A percentile compares a stretch with the other conserved stretches of the same genome.
Conservation (phyloP, 805 yeast genomes). For the Candida fluviatilis region DNA sequence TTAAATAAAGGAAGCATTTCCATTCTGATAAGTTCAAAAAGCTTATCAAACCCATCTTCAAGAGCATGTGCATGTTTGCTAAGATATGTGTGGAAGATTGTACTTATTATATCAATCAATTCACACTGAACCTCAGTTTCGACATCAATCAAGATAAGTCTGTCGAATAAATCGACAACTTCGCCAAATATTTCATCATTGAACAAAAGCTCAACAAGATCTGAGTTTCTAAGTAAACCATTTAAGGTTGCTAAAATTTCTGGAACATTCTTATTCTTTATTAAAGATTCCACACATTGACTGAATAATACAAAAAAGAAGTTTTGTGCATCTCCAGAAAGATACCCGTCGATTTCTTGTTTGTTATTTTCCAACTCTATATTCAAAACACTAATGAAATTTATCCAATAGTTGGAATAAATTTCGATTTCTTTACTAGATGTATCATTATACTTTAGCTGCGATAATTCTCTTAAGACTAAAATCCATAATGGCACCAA, state of each 20-base stretch:
- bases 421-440: constrained; percentile 40
- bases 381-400: constrained; percentile 72
- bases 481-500: constrained; percentile 79
- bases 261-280: constrained; percentile 43
- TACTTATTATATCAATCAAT: constrained; percentile 33
- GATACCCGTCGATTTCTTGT: constrained; percentile 38
- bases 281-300: constrained; percentile 73
- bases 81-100: constrained; percentile 25
- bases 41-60: constrained; percentile 59
- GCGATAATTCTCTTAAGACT: constrained; percentile 69
- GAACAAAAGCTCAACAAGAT: constrained; percentile 57
- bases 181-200: constrained; percentile 70
- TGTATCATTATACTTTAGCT: constrained; percentile 50
- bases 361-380: constrained; percentile 53
- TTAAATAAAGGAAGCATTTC: constrained; percentile 59
- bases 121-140: constrained; percentile 60
- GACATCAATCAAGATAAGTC: constrained; percentile 59
- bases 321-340: constrained; percentile 51
- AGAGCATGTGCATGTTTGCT: constrained; percentile 41
- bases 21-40: constrained; percentile 76
- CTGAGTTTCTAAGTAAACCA: constrained; percentile 52
- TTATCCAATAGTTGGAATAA: constrained; percentile 68
- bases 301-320: constrained; percentile 80
- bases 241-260: constrained; percentile 45
- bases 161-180: constrained; percentile 67